Percentiles rank a stretch among this genome's conserved stretches.
Conservation (phyloP, 2,329 filamentous ascomycete species). For the Metarhizium brunneum region DNA sequence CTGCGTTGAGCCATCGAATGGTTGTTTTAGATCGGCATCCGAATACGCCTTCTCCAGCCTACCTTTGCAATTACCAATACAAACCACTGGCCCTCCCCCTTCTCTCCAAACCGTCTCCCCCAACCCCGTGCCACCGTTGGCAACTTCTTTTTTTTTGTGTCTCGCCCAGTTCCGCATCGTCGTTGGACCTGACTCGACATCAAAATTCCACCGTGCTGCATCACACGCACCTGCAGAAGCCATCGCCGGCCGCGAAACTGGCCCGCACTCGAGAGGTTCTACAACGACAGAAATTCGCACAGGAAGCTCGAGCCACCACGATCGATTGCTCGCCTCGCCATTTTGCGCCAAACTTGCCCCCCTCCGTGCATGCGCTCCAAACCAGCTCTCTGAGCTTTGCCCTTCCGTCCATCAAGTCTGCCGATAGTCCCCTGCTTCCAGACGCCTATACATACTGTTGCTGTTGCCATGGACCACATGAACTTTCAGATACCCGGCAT, state of each 20-base stretch:
- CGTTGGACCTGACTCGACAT: neutral
- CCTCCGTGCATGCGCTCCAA: neutral
- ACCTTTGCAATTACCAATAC: neutral
- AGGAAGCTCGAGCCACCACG: neutral
- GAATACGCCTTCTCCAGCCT: neutral
- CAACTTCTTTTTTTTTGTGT: neutral
- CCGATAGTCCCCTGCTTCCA: neutral
- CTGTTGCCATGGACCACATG: slow-evolving; percentile 33
- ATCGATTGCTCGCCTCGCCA: neutral
- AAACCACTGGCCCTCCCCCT: neutral
- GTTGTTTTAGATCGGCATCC: slow-evolving; percentile 5
- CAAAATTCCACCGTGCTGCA: neutral
- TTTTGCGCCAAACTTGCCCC: neutral
- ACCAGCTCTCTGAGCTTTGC: neutral
- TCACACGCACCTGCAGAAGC: neutral
- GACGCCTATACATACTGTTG: neutral
- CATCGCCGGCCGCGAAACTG: too few species aligned
- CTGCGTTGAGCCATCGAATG: neutral
- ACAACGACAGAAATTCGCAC: neutral
- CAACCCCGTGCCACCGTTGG: neutral
- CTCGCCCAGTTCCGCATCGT: neutral
- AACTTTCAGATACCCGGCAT: slow-evolving; percentile 50
- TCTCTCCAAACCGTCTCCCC: neutral
- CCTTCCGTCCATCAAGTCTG: neutral
- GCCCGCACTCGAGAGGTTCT: neutral